Evolutionary conservation across 148 eudicot species (phyloP).

Genomic region (Chenopodium berlandieri): DNA sequence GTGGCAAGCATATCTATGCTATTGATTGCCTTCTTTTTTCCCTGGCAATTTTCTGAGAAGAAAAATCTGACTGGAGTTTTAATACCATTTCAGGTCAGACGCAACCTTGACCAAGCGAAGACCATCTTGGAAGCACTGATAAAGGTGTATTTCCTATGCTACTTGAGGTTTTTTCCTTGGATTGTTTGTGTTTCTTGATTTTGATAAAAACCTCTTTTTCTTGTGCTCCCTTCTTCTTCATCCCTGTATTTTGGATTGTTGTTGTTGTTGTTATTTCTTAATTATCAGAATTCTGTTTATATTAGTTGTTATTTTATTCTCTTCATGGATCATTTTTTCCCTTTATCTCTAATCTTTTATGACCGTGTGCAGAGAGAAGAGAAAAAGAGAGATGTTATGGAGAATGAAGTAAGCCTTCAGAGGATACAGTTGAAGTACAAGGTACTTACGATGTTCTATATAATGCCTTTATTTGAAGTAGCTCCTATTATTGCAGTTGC

Average conservation of each 20-base stretch:
- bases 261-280: background rate
- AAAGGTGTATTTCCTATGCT: conserved; percentile 44
- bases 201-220: background rate
- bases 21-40: background rate
- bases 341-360: background rate
- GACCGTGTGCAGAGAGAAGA: conserved; percentile 77
- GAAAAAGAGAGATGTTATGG: conserved; percentile 90
- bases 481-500: conserved; percentile 7
- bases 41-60: background rate
- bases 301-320: background rate
- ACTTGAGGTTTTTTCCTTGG: conserved; percentile 1
- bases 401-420: conserved; percentile 89
- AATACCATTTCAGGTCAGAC: conserved; percentile 63
- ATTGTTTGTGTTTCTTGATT: background rate
- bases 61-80: background rate
- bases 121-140: conserved; percentile 75
- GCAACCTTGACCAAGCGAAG: conserved; percentile 97
- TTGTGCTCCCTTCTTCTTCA: background rate
- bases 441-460: conserved; percentile 39
- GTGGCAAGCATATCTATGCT: background rate
- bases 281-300: background rate
- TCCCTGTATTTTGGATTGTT: background rate
- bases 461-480: conserved; percentile 4
- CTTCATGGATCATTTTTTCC: background rate
- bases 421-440: conserved; percentile 87